Percentiles rank a stretch among this genome's conserved stretches.
Conservation (phyloP, 139 green algal species). For the Monoraphidium neglectum region DNA sequence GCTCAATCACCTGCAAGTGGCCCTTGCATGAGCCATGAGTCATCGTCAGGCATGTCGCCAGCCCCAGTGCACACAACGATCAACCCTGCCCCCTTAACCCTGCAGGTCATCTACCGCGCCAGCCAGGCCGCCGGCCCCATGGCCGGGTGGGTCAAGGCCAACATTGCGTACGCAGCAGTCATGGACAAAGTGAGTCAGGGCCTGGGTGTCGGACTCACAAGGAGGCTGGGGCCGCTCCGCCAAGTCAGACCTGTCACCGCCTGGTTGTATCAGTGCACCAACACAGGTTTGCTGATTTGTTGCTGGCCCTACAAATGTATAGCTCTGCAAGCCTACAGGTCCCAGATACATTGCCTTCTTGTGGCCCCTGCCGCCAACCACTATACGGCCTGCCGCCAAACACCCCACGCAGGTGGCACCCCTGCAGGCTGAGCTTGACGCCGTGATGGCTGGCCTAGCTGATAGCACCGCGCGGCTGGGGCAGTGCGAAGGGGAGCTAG, state of each 20-base stretch:
- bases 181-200: constrained; percentile 6
- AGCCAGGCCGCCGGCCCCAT: constrained; percentile 77
- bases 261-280: no score
- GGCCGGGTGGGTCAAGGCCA: constrained; percentile 78
- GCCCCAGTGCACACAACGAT: no score
- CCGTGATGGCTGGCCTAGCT: constrained; percentile 54
- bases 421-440: constrained; percentile 64
- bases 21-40: no score
- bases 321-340: no score
- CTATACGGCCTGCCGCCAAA: neutral
- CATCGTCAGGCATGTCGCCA: no score
- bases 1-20: no score
- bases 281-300: no score
- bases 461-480: constrained; percentile 54
- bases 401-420: constrained; percentile 61
- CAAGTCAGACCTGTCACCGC: no score
- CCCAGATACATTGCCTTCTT: no score
- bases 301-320: no score
- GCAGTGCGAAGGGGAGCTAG: constrained; percentile 75
- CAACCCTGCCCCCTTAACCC: neutral
- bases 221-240: no score
- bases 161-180: constrained; percentile 54
- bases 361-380: no score
- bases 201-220: neutral
- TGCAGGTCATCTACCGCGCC: constrained; percentile 66